Evolutionary conservation across 345 rosid genomes (phyloP), one percentile per base, ranked within the genome.

Genomic region (Citrus hindsii): DNA sequence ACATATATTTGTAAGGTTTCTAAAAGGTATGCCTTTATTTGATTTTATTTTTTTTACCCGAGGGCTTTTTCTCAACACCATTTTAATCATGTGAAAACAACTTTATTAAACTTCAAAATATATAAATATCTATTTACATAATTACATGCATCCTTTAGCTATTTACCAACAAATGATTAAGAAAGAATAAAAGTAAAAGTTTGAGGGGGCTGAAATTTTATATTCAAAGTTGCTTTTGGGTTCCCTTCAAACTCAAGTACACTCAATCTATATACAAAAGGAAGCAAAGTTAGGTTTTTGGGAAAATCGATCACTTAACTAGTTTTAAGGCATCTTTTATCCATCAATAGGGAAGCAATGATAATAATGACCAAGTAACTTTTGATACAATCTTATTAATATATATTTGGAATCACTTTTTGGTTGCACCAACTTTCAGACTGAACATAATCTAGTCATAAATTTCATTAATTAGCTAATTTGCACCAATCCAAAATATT

Each of bases 201-300:
- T 33, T 4, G 6, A 1, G 58, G 32, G 56, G 25, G 32, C 46
- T 66, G 24, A 28, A 48, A 51, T 75, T 40, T 75, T 65, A 32
- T 30, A 42, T 30, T 9, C 62, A 75, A 75, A 75, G 60, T 18
- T 65, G 71, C 64, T 66, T 76, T 63, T 33, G 12, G 62, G 30
- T 32, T 66, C 51, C 72, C 79, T 65, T 76, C 22, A 48, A 53
- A 14, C 55, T 35, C 14, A 76, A 76, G 72, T 30, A 66, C 71
- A 51, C 79, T 42, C 60, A 27, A 74, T 62, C 69, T 24, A 53
- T n/a, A 51, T 9, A 65, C 46, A 65, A 65, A 8, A 64, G 14
- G 3, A 32, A 55, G 72, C 56, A 67, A 67, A 37, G 74, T 38
- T 77, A 24, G 67, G 66, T 77, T 58, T 68, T 7, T 13, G 16